phyloP scores from a whole-genome alignment of 2,329 filamentous ascomycete species.

The Sclerotinia subarctica region DNA sequence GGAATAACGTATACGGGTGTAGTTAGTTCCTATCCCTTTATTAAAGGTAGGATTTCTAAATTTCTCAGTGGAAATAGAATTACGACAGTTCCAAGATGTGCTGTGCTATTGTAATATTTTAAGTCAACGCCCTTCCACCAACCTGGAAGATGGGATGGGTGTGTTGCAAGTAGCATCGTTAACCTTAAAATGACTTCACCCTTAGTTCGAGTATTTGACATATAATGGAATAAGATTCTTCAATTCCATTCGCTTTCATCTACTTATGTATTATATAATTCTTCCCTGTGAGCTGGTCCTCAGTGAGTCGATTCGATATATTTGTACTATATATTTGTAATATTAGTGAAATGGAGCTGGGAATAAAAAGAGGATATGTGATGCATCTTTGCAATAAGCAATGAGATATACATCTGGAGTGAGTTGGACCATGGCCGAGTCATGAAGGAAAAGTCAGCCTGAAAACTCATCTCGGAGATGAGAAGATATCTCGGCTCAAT shows the following conservation, averaged over 20 bases:
- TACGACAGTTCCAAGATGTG: background rate
- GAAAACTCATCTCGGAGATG: background rate
- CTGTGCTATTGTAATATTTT: background rate
- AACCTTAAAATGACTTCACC: background rate
- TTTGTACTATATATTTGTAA: background rate
- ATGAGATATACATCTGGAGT: background rate
- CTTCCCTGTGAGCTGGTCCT: background rate
- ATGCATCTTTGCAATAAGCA: background rate
- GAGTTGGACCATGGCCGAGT: background rate
- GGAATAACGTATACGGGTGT: too few species aligned
- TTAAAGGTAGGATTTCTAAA: too few species aligned
- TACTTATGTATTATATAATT: background rate
- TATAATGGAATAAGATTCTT: background rate
- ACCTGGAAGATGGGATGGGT: background rate
- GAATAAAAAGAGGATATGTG: background rate
- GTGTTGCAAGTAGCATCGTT: background rate
- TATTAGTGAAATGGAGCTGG: background rate
- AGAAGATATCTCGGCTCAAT: background rate
- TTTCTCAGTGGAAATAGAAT: too few species aligned
- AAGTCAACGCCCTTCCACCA: background rate
- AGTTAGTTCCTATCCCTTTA: too few species aligned
- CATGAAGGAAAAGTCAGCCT: background rate
- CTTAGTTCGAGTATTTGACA: background rate
- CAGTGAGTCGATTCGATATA: background rate
- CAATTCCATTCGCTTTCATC: background rate